phyloP scores from a whole-genome alignment of 495 filamentous ascomycete genomes.

The Evernia prunastri region DNA sequence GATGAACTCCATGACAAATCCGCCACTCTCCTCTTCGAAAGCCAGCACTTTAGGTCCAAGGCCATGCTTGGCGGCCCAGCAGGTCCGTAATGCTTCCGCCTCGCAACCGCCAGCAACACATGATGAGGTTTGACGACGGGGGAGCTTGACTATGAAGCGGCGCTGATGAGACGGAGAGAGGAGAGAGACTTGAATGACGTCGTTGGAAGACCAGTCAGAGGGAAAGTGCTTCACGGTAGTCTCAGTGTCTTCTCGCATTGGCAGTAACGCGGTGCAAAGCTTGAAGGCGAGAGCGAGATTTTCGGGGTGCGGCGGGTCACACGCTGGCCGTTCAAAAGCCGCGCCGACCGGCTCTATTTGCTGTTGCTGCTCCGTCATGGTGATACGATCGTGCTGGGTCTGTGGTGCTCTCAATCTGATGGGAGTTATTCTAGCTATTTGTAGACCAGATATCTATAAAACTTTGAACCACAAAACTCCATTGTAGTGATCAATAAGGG shows the following conservation, averaged over 20 bases:
- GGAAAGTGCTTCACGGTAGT: background rate
- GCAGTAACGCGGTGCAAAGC: constrained; percentile 4
- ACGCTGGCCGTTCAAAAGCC: background rate
- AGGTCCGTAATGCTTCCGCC: constrained; percentile 4
- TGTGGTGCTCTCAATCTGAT: background rate
- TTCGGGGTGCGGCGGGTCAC: background rate
- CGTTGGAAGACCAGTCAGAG: constrained; percentile 9
- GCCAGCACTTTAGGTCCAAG: constrained; percentile 14
- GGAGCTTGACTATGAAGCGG: constrained; percentile 7
- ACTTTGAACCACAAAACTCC: background rate
- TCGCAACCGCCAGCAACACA: background rate
- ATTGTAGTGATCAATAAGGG: constrained; percentile 3
- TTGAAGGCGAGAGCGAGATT: constrained; percentile 4
- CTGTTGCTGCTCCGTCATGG: background rate
- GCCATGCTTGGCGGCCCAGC: constrained; percentile 12
- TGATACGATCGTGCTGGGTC: background rate
- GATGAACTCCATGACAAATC: constrained; percentile 13
- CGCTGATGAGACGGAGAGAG: background rate
- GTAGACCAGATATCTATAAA: background rate
- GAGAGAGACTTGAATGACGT: constrained; percentile 2
- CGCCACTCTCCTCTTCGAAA: constrained; percentile 11
- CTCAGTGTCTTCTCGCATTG: background rate
- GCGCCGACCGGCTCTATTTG: background rate
- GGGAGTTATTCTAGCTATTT: background rate
- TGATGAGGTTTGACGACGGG: background rate